Percentiles rank a stretch among this genome's conserved stretches.
Conservation (phyloP, 495 filamentous ascomycete species). For the Aspergillus avenaceus region DNA sequence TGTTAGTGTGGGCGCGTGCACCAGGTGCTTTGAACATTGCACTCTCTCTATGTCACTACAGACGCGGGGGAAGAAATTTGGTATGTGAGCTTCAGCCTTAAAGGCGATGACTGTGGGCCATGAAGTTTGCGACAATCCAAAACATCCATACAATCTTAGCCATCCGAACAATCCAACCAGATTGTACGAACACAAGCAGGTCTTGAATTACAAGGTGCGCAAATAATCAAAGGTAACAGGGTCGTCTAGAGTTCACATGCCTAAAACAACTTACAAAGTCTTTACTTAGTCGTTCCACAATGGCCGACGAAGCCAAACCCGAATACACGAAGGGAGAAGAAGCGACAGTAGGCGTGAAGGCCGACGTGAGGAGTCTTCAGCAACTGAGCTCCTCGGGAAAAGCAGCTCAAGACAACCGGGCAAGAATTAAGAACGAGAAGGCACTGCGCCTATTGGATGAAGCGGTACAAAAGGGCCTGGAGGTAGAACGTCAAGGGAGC, state of each 20-base stretch:
- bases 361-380: neutral
- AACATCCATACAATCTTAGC: neutral
- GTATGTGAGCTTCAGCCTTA: neutral
- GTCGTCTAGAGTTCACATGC: neutral
- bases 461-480: neutral
- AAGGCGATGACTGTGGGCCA: neutral
- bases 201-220: neutral
- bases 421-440: neutral
- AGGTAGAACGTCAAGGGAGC: neutral
- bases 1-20: neutral
- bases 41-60: neutral
- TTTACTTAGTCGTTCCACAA: neutral
- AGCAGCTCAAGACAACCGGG: neutral
- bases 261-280: neutral
- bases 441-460: neutral
- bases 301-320: neutral
- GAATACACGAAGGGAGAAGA: neutral
- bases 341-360: neutral
- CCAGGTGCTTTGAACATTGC: neutral
- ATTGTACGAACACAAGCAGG: neutral
- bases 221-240: neutral
- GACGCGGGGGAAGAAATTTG: neutral
- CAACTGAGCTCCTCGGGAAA: neutral
- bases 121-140: neutral
- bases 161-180: neutral